Evolutionary conservation across 2,329 filamentous ascomycete species (phyloP).

Genomic region (Juglanconis sp.): DNA sequence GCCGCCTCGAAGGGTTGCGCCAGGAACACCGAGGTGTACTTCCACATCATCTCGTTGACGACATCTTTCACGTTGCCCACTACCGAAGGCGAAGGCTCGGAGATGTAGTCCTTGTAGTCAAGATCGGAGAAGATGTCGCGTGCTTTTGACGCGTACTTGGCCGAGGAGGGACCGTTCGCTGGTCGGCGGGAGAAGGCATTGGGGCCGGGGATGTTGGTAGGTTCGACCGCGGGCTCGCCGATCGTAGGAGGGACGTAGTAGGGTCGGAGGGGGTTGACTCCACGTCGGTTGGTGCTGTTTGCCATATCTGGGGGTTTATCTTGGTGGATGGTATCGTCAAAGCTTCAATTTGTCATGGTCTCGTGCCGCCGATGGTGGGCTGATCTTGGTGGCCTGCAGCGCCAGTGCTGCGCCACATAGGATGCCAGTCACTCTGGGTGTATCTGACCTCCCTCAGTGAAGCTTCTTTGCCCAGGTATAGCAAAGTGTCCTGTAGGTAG

Average conservation of each 20-base stretch:
- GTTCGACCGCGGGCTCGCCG: slow-evolving; percentile 40
- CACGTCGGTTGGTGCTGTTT: slow-evolving; percentile 45
- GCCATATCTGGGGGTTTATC: slow-evolving; percentile 22
- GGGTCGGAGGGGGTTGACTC: slow-evolving; percentile 62
- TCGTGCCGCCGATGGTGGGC: slow-evolving; percentile 7
- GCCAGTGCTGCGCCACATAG: neutral
- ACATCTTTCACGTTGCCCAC: slow-evolving; percentile 73
- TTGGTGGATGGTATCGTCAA: slow-evolving; percentile 25
- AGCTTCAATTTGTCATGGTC: slow-evolving; percentile 23
- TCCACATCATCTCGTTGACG: slow-evolving; percentile 83
- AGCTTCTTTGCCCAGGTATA: neutral
- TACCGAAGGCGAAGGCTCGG: slow-evolving; percentile 71
- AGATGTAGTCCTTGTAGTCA: slow-evolving; percentile 85
- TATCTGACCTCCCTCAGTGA: neutral
- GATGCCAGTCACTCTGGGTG: neutral
- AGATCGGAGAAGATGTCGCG: slow-evolving; percentile 86
- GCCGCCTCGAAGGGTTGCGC: slow-evolving; percentile 97
- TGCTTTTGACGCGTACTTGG: slow-evolving; percentile 58
- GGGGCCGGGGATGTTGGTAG: slow-evolving; percentile 36
- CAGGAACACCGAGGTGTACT: slow-evolving; percentile 84
- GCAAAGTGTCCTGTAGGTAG: neutral
- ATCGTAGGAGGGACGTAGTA: slow-evolving; percentile 66
- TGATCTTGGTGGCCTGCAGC: slow-evolving; percentile 4
- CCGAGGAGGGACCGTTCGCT: slow-evolving; percentile 40
- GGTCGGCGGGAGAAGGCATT: slow-evolving; percentile 36